A percentile compares a stretch with the other conserved stretches of the same genome.
Conservation (phyloP, 805 yeast genomes). For the Komagataella pastoris region DNA sequence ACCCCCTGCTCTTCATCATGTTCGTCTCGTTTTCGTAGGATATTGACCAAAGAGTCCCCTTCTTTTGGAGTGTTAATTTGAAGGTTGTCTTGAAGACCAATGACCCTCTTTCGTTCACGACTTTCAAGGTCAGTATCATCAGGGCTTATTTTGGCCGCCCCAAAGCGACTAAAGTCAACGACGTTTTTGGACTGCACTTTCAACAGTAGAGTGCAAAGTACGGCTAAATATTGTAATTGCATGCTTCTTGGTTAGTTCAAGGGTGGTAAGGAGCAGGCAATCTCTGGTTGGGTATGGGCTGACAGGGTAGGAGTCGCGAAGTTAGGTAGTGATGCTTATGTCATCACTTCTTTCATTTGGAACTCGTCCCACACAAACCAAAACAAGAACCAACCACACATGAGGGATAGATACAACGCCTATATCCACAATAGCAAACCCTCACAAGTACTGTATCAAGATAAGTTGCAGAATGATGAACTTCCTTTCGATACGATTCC, state of each 20-base stretch:
- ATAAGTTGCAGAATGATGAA: constrained; percentile 17
- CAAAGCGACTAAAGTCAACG: constrained; percentile 4
- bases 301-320: neutral
- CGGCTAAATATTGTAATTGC: constrained; percentile 10
- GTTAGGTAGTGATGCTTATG: neutral
- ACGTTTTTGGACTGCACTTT: constrained; percentile 6
- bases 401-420: constrained; percentile 5
- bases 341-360: neutral
- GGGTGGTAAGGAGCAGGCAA: neutral
- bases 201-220: constrained; percentile 3
- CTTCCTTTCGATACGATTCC: constrained; percentile 17
- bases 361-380: neutral
- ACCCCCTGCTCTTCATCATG: neutral
- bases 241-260: constrained; percentile 3
- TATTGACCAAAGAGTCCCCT: neutral
- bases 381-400: too few species aligned
- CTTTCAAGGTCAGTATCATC: constrained; percentile 2
- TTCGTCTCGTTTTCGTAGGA: neutral
- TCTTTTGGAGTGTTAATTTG: neutral
- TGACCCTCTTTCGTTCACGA: constrained; percentile 2
- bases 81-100: neutral
- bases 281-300: neutral
- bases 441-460: constrained; percentile 15
- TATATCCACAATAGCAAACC: constrained; percentile 18
- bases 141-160: constrained; percentile 3